Percentiles rank a stretch among this genome's conserved stretches.
These are phyloP conservation scores for Geranium incanum DNA, from an alignment of 441 rosid genomes.

Conservation along the genomic window DNA sequence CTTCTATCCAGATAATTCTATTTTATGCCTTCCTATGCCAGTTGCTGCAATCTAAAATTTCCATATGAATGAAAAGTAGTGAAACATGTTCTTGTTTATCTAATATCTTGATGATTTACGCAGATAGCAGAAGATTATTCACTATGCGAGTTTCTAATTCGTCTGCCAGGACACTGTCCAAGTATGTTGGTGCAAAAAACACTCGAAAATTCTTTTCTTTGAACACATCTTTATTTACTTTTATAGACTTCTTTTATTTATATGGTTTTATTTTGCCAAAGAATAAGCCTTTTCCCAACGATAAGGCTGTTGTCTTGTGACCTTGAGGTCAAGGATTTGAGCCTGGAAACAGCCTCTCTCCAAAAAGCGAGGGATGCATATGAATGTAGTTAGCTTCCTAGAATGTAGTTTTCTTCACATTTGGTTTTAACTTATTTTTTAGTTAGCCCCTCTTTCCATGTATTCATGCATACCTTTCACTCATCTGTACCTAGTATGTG, in stretches of 20 bases:
- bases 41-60: not conserved
- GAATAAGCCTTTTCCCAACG: no score
- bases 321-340: no score
- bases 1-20: not conserved
- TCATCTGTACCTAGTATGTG: not conserved
- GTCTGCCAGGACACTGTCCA: slow-evolving; percentile 99
- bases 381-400: no score
- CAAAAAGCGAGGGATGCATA: no score
- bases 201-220: not conserved
- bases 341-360: no score
- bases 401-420: not conserved
- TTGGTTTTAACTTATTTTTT: not conserved
- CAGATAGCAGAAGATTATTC: slow-evolving; percentile 99
- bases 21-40: not conserved
- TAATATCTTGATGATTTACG: not conserved
- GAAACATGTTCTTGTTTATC: not conserved
- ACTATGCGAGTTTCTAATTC: slow-evolving; percentile 84
- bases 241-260: not conserved
- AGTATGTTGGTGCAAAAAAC: slow-evolving; percentile 40
- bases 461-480: not conserved
- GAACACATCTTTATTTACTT: not conserved
- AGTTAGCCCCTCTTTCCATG: not conserved
- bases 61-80: not conserved
- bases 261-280: not conserved
- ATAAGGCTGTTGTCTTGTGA: no score